Evolutionary conservation across 495 filamentous ascomycete species (phyloP), one percentile per base, ranked within the genome.

Genomic region (Articulospora tetracladia): DNA sequence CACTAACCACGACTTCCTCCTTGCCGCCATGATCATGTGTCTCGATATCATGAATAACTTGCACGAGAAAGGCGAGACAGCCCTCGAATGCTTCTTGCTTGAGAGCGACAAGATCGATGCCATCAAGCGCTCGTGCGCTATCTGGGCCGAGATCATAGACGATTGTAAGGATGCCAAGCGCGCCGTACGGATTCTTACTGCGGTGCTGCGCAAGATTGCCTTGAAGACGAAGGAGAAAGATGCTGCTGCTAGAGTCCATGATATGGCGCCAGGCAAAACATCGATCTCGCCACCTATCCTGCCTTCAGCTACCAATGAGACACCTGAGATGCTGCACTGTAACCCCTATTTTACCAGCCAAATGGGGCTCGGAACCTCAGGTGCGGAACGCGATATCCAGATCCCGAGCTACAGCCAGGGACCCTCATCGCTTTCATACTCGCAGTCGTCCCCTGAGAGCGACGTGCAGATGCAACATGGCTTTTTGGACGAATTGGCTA

Each of bases 1-100:
- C n/a, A 73, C 72, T 1, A 72, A 76, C 34, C 75, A 79, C 47
- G 76, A 81, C 61, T 81, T 77, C 53, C 67, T 81, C 10, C 65
- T 81, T 0, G 78, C 76, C 4, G 75, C 72, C 48, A 77, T 79
- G 73, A 67, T 79, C 10, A 41, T 79, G 8, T 75, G 71, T 25
- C 61, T 79, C 22, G 71, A 66, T 62, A n/a, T 66, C 11, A 66
- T 66, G 56, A 55, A 26, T 44, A 49, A 39, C 19, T 22, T 36
- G 23, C 57, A 52, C n/a, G 11, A 23, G 23, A 6, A 19, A 17
- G 12, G 32, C 1, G 17, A 17, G 1, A 8, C 22, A 1, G 23
- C 32, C 19, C 7, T 44, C 26, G 10, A 27, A 3, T 60, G 56
- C 32, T 10, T 26, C 17, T 39, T 57, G 0, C 7, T 41, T n/a